Evolutionary conservation across 2,329 filamentous ascomycete genomes (phyloP).

Genomic region (Nemania diffusa): DNA sequence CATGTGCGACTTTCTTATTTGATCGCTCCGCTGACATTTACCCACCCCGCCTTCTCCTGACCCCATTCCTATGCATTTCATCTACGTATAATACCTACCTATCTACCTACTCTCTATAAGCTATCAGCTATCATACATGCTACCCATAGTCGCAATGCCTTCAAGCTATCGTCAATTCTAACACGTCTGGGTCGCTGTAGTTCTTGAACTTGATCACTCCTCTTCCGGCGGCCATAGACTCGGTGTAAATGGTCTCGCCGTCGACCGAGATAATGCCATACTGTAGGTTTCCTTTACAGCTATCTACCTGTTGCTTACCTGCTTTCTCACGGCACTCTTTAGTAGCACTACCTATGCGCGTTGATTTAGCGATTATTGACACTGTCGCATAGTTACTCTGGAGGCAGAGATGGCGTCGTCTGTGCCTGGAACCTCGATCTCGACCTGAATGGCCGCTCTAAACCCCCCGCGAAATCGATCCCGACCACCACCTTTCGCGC

Average conservation of each 20-base stretch:
- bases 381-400: constrained; percentile 78
- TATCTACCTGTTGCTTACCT: constrained; percentile 18
- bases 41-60: constrained; percentile 42
- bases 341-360: not conserved
- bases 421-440: constrained; percentile 94
- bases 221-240: constrained; percentile 84
- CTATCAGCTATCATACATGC: not conserved
- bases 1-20: constrained; percentile 22
- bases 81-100: not conserved
- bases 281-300: constrained; percentile 84
- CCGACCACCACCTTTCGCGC: constrained; percentile 67
- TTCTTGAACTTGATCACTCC: constrained; percentile 68
- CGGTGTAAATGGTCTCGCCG: constrained; percentile 92
- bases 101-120: not conserved
- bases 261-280: constrained; percentile 84
- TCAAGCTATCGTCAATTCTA: constrained; percentile 28
- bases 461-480: constrained; percentile 53
- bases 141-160: constrained; percentile 5
- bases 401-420: constrained; percentile 92
- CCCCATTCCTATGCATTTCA: constrained; percentile 11
- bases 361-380: constrained; percentile 24
- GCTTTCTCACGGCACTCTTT: constrained; percentile 8
- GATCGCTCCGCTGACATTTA: constrained; percentile 29
- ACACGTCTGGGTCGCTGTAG: constrained; percentile 50
- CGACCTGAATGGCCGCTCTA: constrained; percentile 59